phyloP scores from a whole-genome alignment of 371 early-diverging fungal species.

The Mortierella sp. region DNA sequence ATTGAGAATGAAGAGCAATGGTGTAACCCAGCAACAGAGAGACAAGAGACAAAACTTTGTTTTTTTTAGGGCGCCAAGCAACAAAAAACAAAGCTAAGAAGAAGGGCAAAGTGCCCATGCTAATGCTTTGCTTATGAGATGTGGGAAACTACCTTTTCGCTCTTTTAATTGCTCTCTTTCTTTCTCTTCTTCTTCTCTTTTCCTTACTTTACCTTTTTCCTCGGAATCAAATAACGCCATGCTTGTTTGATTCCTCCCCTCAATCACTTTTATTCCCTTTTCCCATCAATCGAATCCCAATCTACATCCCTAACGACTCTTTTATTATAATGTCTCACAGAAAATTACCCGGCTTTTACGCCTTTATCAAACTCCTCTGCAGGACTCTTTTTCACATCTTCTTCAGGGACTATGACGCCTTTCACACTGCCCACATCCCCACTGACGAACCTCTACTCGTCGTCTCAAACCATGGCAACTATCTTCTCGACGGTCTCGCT shows the following conservation, averaged over 20 bases:
- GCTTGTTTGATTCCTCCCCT: background rate
- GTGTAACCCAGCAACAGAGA: background rate
- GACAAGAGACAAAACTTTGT: no score
- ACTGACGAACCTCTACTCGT: conserved; percentile 48
- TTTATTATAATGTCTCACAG: conserved; percentile 18
- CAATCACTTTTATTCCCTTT: background rate
- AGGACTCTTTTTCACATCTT: conserved; percentile 55
- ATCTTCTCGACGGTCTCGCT: conserved; percentile 58
- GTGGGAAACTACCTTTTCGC: background rate
- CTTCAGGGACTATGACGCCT: conserved; percentile 48
- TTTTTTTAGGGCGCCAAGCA: no score
- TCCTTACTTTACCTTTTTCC: background rate
- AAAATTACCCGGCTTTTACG: conserved; percentile 49
- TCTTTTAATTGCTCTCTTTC: background rate
- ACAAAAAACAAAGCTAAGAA: no score
- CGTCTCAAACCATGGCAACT: conserved; percentile 60
- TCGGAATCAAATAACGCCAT: background rate
- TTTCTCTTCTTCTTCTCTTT: background rate
- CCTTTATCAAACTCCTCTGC: conserved; percentile 51
- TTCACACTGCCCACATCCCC: conserved; percentile 39
- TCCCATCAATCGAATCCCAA: no score
- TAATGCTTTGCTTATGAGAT: no score
- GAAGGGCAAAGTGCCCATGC: background rate
- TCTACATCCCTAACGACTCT: background rate
- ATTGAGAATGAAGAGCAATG: no score